Percentiles rank a stretch among this genome's conserved stretches.
These are phyloP conservation scores for Asterochloris sp. DNA, from an alignment of 139 green algal species.

Conservation along the genomic window DNA sequence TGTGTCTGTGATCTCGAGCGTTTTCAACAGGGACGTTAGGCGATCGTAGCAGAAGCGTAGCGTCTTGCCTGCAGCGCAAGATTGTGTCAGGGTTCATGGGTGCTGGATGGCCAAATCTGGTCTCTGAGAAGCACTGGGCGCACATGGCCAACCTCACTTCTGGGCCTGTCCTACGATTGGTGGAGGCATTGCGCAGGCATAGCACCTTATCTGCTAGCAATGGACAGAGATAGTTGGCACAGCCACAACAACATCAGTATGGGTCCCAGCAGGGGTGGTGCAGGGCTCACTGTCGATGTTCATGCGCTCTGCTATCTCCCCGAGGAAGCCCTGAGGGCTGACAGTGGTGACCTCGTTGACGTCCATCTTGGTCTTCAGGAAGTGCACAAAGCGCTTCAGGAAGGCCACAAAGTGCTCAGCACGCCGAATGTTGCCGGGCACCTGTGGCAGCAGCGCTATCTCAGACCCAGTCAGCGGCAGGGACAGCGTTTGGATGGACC, in stretches of 20 bases:
- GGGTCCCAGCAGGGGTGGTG: not conserved
- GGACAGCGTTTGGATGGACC: not conserved
- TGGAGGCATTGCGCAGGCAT: too few species aligned
- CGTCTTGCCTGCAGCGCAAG: constrained; percentile 32
- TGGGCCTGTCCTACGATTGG: too few species aligned
- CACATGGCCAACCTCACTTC: too few species aligned
- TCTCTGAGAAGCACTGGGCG: too few species aligned
- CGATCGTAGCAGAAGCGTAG: constrained; percentile 97
- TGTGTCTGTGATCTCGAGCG: constrained; percentile 91
- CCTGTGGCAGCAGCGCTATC: not conserved
- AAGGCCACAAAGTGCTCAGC: constrained; percentile 98
- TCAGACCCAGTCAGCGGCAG: not conserved
- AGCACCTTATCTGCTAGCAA: too few species aligned
- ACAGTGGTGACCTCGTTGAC: constrained; percentile 64
- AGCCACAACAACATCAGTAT: not conserved
- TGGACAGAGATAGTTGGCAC: not conserved
- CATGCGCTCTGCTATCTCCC: constrained; percentile 52
- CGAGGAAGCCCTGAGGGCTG: constrained; percentile 79
- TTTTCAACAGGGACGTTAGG: constrained; percentile 88
- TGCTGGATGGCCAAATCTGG: too few species aligned
- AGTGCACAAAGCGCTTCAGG: constrained; percentile 86
- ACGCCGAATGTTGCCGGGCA: constrained; percentile 90
- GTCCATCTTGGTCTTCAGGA: constrained; percentile 69
- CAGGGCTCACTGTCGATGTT: constrained; percentile 41
- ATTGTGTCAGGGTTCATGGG: too few species aligned